A percentile compares a stretch with the other conserved stretches of the same genome.
These are phyloP conservation scores for Podospora appendiculata DNA, from an alignment of 495 filamentous ascomycete genomes.

Conservation along the genomic window DNA sequence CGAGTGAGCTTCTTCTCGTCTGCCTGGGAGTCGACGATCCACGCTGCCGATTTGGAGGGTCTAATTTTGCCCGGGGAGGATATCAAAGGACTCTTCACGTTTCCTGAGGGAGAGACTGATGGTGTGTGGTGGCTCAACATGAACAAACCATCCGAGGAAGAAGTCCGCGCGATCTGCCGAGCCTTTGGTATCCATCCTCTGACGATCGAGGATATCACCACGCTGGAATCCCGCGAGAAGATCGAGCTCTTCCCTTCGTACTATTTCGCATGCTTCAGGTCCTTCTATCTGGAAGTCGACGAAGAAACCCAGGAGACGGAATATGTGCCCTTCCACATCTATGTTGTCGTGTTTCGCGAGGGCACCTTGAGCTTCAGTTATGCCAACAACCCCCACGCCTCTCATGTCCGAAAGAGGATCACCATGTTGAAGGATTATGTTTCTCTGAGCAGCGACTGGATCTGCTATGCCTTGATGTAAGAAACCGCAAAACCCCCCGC, in stretches of 20 bases:
- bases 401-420: constrained; percentile 85
- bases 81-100: constrained; percentile 80
- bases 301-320: constrained; percentile 73
- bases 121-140: constrained; percentile 97
- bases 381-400: constrained; percentile 70
- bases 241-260: constrained; percentile 96
- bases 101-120: constrained; percentile 56
- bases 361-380: constrained; percentile 93
- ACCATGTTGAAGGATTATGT: constrained; percentile 90
- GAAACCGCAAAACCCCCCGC: constrained; percentile 15
- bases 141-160: constrained; percentile 80
- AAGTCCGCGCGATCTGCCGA: constrained; percentile 77
- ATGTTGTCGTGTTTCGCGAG: constrained; percentile 94
- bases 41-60: constrained; percentile 80
- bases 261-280: constrained; percentile 96
- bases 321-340: constrained; percentile 88
- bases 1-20: constrained; percentile 96
- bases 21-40: constrained; percentile 81
- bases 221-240: constrained; percentile 92
- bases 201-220: constrained; percentile 90
- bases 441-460: constrained; percentile 89
- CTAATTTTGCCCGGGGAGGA: constrained; percentile 81
- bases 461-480: constrained; percentile 97
- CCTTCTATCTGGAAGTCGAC: constrained; percentile 56
- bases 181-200: constrained; percentile 91